Base-by-base conservation (phyloP, 768 basidiomycete genomes). In the Suillus decipiens region DNA sequence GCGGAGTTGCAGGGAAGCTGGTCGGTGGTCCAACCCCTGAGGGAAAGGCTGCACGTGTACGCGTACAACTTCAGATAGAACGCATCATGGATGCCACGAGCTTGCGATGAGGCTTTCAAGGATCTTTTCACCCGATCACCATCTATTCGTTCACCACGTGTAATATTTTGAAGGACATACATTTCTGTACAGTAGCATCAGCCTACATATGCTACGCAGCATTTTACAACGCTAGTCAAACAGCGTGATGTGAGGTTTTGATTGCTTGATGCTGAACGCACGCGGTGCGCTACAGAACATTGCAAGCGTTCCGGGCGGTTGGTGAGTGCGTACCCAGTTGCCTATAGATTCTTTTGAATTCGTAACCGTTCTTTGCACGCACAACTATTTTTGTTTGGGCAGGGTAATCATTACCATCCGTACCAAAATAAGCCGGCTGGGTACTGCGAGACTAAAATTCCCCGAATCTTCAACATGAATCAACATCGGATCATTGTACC, bases 31-130 rank as follows among this genome's bases (percentile, higher is more conserved):
- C 77, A 50, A 78, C 79, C n/a, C 76, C 84, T 9, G 88, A 87
- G 66, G 89, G 87, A 17, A 83, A 76, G 28, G 86, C 89, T 4
- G 86, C 88, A 22, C 85, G 89, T 1, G 80, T 85, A 2, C 80
- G 90, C 12, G 81, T 88, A 31, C 80, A 86, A 72, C 77, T 89
- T 37, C 85, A 88, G 71, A 79, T 92, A 47, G 90, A 92, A 76
- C 78, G 82, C 57, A 85, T 89, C 64, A 78, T 87, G 76, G 74
- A 61, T 61, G 68, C 67, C 37, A 50, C 61, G n/a, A 24, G 60
- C 56, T 59, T 7, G 58, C 39, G 61, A 45, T 62, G 31, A 61
- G 42, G 42, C 12, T 62, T 39, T 42, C 39, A 61, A 34, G 58
- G 31, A 24, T 60, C 36, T 34, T 36, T 59, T 24, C 54, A 15